Evolutionary conservation across 345 rosid species (phyloP).

Genomic region (Cardamine resedifolia): DNA sequence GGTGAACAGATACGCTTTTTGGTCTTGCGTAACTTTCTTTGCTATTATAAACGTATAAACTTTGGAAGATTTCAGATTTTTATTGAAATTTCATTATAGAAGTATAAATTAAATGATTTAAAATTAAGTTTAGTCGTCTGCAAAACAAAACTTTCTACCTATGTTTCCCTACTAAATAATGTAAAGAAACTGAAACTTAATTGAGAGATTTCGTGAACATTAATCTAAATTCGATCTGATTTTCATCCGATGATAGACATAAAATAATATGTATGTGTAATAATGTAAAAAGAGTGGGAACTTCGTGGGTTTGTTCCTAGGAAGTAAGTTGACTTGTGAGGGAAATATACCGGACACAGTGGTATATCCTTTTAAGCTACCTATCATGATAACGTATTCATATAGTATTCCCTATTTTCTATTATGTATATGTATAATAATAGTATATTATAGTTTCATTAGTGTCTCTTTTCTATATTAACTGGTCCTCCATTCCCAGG

Average conservation of each 20-base stretch:
- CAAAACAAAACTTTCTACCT: constrained; percentile 14
- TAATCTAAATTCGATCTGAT: constrained; percentile 24
- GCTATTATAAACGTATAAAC: not conserved
- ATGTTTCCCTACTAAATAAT: constrained; percentile 22
- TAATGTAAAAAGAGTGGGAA: constrained; percentile 23
- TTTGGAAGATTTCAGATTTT: not conserved
- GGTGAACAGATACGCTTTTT: not conserved
- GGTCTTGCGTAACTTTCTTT: not conserved
- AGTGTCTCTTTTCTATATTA: not conserved
- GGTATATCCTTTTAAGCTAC: constrained; percentile 31
- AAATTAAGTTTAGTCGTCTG: not conserved
- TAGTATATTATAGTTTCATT: constrained; percentile 12
- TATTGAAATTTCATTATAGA: not conserved
- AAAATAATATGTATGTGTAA: not conserved
- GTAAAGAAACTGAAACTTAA: constrained; percentile 3
- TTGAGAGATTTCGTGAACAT: constrained; percentile 6
- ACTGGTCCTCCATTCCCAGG: constrained; percentile 7
- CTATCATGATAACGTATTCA: constrained; percentile 16
- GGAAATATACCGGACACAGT: constrained; percentile 28
- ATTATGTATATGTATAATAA: constrained; percentile 4
- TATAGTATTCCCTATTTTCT: constrained; percentile 11
- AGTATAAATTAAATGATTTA: not conserved
- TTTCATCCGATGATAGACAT: not conserved
- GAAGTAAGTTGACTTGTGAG: constrained; percentile 37
- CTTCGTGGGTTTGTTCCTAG: constrained; percentile 29